Conservation (phyloP, 2,329 filamentous ascomycete species). For the Madurella fahalii region DNA sequence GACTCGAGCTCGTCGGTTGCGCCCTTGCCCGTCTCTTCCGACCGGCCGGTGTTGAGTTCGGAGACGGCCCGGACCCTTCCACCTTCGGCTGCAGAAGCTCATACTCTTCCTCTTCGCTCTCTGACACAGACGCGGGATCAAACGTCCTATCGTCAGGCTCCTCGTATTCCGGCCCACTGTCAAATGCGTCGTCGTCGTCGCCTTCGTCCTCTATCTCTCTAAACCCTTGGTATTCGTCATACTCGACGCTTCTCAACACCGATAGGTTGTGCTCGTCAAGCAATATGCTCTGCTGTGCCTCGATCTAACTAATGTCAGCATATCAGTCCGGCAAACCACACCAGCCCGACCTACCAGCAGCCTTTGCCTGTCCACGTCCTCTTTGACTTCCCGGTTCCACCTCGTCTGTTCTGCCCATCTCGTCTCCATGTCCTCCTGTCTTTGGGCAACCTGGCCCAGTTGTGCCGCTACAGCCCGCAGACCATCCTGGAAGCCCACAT, state of each 20-base stretch:
- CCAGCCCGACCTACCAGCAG: neutral
- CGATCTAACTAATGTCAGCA: neutral
- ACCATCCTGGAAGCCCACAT: neutral
- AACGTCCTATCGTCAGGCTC: neutral
- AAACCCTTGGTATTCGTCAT: neutral
- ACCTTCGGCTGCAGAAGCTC: neutral
- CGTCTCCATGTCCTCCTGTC: neutral
- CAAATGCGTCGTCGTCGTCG: neutral
- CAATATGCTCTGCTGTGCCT: neutral
- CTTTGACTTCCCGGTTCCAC: neutral
- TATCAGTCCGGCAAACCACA: neutral
- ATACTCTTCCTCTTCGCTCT: neutral
- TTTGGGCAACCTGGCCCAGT: neutral
- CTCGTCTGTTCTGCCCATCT: neutral
- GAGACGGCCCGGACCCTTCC: neutral
- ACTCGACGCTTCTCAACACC: neutral
- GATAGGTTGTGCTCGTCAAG: neutral
- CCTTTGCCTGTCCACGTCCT: neutral
- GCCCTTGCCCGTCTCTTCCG: neutral
- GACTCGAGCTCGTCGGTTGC: neutral
- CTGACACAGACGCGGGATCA: neutral
- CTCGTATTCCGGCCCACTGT: neutral
- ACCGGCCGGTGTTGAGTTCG: too few species aligned
- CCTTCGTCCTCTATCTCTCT: neutral
- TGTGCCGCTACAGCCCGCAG: neutral